phyloP scores from a whole-genome alignment of 768 basidiomycete genomes.

The Clitopilus hobsonii region DNA sequence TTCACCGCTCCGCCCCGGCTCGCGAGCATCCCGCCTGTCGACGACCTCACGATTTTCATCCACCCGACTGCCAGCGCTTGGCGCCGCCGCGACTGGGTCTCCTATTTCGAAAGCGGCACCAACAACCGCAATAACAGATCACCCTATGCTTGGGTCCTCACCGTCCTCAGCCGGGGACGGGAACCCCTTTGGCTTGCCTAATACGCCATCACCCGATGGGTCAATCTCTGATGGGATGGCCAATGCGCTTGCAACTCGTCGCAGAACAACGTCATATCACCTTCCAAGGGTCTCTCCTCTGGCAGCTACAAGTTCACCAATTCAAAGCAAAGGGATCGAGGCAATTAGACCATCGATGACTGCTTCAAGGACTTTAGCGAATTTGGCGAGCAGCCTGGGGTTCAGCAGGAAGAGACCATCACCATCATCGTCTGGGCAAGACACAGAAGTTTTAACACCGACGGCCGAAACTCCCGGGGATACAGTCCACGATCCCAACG shows the following conservation, averaged over 20 bases:
- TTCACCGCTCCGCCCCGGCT: constrained; percentile 67
- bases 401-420: constrained; percentile 51
- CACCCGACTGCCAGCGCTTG: constrained; percentile 57
- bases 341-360: constrained; percentile 27
- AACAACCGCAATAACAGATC: constrained; percentile 64
- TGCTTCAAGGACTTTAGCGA: constrained; percentile 50
- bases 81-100: constrained; percentile 36
- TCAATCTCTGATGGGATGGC: constrained; percentile 60
- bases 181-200: constrained; percentile 33
- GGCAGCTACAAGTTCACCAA: constrained; percentile 24
- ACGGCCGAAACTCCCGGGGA: constrained; percentile 2
- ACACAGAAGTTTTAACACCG: background rate
- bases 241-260: constrained; percentile 36
- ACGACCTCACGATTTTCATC: constrained; percentile 66
- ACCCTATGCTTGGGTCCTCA: constrained; percentile 37
- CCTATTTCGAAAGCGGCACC: constrained; percentile 54
- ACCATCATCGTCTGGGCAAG: background rate
- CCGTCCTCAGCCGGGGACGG: constrained; percentile 34
- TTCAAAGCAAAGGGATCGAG: constrained; percentile 20
- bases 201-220: constrained; percentile 57
- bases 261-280: constrained; percentile 60
- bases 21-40: constrained; percentile 67
- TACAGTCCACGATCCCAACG: constrained; percentile 1
- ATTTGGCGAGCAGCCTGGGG: constrained; percentile 61
- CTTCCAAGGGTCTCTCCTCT: constrained; percentile 47